A percentile compares a stretch with the other conserved stretches of the same genome.
These are phyloP conservation scores for Sabuloglossum arenarium DNA, from an alignment of 495 filamentous ascomycete genomes.

Conservation along the genomic window DNA sequence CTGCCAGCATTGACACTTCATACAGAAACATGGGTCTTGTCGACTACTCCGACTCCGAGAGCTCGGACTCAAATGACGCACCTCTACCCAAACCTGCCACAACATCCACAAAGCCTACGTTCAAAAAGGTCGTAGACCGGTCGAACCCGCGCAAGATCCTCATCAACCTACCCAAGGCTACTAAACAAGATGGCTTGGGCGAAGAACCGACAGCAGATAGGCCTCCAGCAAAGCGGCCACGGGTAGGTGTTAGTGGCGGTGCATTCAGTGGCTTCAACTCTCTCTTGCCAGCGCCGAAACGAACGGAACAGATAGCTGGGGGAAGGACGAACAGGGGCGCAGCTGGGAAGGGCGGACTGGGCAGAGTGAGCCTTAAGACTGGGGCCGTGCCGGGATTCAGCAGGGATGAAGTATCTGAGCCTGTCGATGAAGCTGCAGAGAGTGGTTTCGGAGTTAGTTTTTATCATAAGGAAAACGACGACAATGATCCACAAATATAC, in stretches of 20 bases:
- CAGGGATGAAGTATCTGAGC: conserved; percentile 21
- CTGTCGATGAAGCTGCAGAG: conserved; percentile 4
- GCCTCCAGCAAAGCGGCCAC: conserved; percentile 51
- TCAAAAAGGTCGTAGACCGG: conserved; percentile 60
- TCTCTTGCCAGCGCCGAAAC: conserved; percentile 74
- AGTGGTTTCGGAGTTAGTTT: too few species aligned
- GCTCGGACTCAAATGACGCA: conserved; percentile 36
- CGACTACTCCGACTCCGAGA: conserved; percentile 72
- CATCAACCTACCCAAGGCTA: conserved; percentile 38
- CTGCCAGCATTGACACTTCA: neutral
- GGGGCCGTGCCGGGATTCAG: conserved; percentile 59
- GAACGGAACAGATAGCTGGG: conserved; percentile 17
- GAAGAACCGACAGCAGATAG: conserved; percentile 26
- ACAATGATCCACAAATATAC: neutral
- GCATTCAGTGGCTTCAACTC: conserved; percentile 63
- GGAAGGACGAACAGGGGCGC: conserved; percentile 17
- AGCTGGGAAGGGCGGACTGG: conserved; percentile 19
- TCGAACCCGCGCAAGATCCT: conserved; percentile 64
- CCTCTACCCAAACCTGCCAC: conserved; percentile 12
- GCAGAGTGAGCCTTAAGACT: conserved; percentile 51
- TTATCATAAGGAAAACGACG: neutral
- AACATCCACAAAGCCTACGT: conserved; percentile 24
- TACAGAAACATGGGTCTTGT: conserved; percentile 43
- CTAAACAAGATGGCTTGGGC: conserved; percentile 8
- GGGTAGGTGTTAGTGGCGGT: conserved; percentile 30